These are phyloP conservation scores for Capsella bursapastoris DNA, from an alignment of 345 rosid species.

Conservation along the genomic window DNA sequence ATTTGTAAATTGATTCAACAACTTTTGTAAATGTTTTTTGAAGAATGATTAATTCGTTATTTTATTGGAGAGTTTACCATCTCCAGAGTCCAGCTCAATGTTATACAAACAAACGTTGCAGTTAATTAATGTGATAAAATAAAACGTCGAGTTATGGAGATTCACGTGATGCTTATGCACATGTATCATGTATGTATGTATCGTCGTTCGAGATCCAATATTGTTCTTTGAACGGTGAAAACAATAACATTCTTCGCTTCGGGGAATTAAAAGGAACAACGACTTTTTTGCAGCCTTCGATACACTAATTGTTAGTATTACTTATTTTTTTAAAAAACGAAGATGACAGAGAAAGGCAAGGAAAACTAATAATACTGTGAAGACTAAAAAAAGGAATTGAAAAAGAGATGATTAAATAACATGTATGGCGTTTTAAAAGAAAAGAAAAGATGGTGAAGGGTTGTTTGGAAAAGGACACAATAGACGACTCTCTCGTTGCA, in stretches of 20 bases:
- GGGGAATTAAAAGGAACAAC: neutral
- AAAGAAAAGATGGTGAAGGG: neutral
- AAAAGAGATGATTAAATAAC: neutral
- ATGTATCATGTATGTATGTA: slow-evolving; percentile 28
- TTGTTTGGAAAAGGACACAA: slow-evolving; percentile 33
- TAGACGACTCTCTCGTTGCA: slow-evolving; percentile 33
- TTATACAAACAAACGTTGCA: too few species aligned
- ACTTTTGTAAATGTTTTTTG: neutral
- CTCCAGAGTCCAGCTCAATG: too few species aligned
- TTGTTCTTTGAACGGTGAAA: slow-evolving; percentile 20
- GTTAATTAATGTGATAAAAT: neutral
- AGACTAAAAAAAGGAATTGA: neutral
- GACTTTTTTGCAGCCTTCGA: neutral
- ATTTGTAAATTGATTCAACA: neutral
- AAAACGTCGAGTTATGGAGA: slow-evolving; percentile 24
- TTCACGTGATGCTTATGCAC: slow-evolving; percentile 36
- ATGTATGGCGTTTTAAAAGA: neutral
- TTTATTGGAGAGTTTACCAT: neutral
- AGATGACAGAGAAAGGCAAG: neutral
- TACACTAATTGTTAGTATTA: neutral
- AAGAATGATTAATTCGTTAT: slow-evolving; percentile 1
- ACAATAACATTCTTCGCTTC: slow-evolving; percentile 12
- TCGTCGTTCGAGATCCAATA: slow-evolving; percentile 34
- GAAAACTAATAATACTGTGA: neutral
- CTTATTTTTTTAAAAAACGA: neutral